Base-by-base conservation (phyloP, 2,329 filamentous ascomycete species). In the Gaeumannomyces sp. region DNA sequence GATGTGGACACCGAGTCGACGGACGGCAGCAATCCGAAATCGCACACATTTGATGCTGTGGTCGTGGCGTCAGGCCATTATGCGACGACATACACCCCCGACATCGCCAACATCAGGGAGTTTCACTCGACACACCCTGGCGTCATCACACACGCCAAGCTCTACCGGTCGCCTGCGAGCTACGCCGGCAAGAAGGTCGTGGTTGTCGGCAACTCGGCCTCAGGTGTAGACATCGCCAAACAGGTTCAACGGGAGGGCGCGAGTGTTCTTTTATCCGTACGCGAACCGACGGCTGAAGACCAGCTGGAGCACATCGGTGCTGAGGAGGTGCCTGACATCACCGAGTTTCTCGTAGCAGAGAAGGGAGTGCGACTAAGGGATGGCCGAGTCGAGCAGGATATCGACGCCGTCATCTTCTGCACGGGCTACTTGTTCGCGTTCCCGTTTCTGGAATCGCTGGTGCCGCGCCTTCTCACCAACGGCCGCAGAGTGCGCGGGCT, bases 341-440 rank as follows among this genome's bases (percentile, higher is more conserved):
- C 81, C 10, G 86, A 76, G 72, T 90, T 81, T 68, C 75, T 81
- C 16, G 72, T 79, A 0, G 76, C 81, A 4, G 77, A 83, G 63
- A 82, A 86, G 67, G 87, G 83, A 3, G 82, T 92, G 2, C 77
- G 80, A n/a, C 90, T 93, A 65, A 78, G 79, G 60, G 83, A 91
- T 70, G 89, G 88, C 0, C 80, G 80, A 0, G 72, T 89, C 13
- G 90, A 92, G 71, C 77, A 77, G 3, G 79, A 87, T 45, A 76
- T 98, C 65, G 93, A 97, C 71, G 84, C 86, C 1, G 78, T 97
- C 7, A 74, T 98, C 33, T 97, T 94, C 75, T 93, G 91, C 74
- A 97, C 94, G 0, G 94, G 94, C 0, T 98, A 96, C 71, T 85
- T 96, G 65, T 97, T 91, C 76, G 88, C 89, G 6, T 90, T 90